These are phyloP conservation scores for Zymoseptoria brevis DNA, from an alignment of 2,329 filamentous ascomycete genomes.

Conservation along the genomic window DNA sequence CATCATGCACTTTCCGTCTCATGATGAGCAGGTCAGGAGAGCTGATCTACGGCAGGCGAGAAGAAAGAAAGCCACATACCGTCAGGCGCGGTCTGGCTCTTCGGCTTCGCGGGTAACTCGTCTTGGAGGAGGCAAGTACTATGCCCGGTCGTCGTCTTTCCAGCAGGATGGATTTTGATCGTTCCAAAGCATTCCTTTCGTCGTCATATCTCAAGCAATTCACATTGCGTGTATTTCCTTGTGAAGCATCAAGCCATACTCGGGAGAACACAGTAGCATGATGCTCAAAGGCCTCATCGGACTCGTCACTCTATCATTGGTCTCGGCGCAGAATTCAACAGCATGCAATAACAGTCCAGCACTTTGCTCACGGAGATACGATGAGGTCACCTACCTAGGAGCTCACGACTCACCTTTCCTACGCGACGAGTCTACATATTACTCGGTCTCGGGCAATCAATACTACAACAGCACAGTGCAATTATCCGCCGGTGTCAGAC, in stretches of 20 bases:
- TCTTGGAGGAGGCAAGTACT: not conserved
- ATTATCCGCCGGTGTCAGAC: conserved; percentile 54
- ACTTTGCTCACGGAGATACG: conserved; percentile 51
- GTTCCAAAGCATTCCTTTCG: not conserved
- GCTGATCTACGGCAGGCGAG: not conserved
- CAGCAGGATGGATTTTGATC: not conserved
- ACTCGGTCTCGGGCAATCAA: conserved; percentile 46
- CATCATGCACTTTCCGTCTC: too few relatives aligned
- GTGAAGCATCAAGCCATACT: not conserved
- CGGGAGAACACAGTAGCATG: not conserved
- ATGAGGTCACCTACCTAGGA: conserved; percentile 54
- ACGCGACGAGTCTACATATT: conserved; percentile 12
- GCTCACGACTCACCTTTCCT: conserved; percentile 58
- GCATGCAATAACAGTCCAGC: conserved; percentile 51
- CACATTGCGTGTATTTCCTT: not conserved
- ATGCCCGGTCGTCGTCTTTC: not conserved
- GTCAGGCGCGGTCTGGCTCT: not conserved
- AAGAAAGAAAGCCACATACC: not conserved
- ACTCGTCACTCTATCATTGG: conserved; percentile 5
- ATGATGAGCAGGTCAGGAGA: too few relatives aligned
- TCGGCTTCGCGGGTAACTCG: not conserved
- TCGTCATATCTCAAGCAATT: not conserved
- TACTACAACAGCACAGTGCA: conserved; percentile 51
- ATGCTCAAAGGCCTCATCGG: not conserved
- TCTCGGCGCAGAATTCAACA: conserved; percentile 10